Evolutionary conservation across 805 yeast species (phyloP).

Genomic region (Candida maris): DNA sequence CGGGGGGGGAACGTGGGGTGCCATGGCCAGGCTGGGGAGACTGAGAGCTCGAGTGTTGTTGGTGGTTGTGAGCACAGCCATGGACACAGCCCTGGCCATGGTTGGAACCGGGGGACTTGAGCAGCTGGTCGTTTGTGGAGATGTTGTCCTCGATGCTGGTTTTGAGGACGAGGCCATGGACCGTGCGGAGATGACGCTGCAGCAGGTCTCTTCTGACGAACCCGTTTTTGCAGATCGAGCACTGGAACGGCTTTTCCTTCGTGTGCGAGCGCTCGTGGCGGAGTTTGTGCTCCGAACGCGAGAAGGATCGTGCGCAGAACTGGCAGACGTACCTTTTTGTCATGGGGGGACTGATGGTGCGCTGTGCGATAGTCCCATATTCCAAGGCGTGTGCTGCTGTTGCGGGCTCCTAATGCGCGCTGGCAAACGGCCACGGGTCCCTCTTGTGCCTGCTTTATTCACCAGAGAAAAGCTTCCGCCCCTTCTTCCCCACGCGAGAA

Average conservation of each 20-base stretch:
- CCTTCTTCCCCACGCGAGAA: too few species aligned
- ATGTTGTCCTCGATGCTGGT: constrained; percentile 25
- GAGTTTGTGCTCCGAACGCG: constrained; percentile 74
- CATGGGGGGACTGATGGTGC: constrained; percentile 31
- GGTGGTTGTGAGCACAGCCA: not conserved
- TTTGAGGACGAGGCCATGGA: constrained; percentile 45
- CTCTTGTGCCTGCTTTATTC: too few species aligned
- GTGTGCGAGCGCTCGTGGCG: constrained; percentile 80
- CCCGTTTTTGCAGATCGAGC: constrained; percentile 63
- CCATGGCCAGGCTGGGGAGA: not conserved
- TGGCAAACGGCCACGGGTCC: too few species aligned
- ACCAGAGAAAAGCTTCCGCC: too few species aligned
- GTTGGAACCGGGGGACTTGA: constrained; percentile 12
- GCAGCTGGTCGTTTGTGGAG: constrained; percentile 18
- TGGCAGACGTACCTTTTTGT: constrained; percentile 70
- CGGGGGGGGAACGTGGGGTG: not conserved
- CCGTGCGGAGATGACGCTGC: constrained; percentile 76
- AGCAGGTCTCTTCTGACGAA: constrained; percentile 76
- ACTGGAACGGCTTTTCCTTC: constrained; percentile 75
- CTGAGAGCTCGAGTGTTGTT: constrained; percentile 1
- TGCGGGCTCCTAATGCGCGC: too few species aligned
- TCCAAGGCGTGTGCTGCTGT: too few species aligned
- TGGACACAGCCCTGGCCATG: not conserved
- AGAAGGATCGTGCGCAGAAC: constrained; percentile 74
- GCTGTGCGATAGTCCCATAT: too few species aligned